These are phyloP conservation scores for Puccinia novopanici DNA, from an alignment of 1,284 basidiomycete species.

Conservation along the genomic window DNA sequence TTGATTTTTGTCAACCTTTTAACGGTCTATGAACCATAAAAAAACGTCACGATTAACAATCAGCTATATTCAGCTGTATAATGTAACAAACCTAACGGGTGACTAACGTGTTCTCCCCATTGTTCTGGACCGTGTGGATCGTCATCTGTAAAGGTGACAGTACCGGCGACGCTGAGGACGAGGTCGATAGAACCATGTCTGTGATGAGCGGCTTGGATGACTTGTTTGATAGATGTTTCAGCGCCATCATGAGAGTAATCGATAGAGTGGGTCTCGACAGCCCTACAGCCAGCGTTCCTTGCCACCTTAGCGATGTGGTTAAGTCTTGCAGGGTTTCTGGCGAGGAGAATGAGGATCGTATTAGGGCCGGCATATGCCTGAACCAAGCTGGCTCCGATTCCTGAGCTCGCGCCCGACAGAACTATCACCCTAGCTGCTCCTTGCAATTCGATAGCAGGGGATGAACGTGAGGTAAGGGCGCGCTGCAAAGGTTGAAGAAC, in stretches of 20 bases:
- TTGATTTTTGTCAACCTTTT: conserved; percentile 45
- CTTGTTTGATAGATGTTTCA: conserved; percentile 25
- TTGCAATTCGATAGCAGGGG: no score
- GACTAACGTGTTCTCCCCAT: conserved; percentile 42
- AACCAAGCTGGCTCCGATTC: conserved; percentile 37
- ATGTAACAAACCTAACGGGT: neutral
- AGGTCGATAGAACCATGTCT: conserved; percentile 46
- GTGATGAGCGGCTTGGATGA: neutral
- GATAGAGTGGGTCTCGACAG: conserved; percentile 40
- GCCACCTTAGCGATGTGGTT: conserved; percentile 42
- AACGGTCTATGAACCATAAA: conserved; percentile 22
- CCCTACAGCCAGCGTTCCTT: conserved; percentile 9
- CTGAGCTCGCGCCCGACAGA: conserved; percentile 46
- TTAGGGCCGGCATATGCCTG: conserved; percentile 27
- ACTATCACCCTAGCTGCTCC: conserved; percentile 17
- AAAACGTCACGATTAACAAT: no score
- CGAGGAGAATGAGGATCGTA: conserved; percentile 23
- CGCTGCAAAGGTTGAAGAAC: neutral
- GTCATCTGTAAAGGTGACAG: conserved; percentile 49
- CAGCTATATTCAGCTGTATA: no score
- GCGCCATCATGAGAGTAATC: conserved; percentile 44
- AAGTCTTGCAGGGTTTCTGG: conserved; percentile 33
- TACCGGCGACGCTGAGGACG: conserved; percentile 32
- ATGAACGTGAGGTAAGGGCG: no score
- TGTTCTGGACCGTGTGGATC: conserved; percentile 26